Conservation (phyloP, 768 basidiomycete genomes). For the Mycena venus region DNA sequence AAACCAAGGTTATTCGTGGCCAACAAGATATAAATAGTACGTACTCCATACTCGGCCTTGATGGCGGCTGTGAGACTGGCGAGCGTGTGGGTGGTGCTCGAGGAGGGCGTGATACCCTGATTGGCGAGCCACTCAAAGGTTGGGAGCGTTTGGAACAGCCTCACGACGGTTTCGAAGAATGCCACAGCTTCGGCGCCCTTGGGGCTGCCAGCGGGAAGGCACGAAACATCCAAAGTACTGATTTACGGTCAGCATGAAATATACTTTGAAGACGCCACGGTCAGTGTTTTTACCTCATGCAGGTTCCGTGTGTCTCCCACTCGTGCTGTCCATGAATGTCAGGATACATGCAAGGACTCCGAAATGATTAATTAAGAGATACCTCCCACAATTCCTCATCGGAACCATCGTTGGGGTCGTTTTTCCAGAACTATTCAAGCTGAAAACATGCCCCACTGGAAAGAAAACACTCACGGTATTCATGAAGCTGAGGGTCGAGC, state of each 20-base stretch:
- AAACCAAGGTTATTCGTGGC: background rate
- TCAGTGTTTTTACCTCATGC: background rate
- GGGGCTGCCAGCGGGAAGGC: conserved; percentile 50
- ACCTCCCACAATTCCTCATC: conserved; percentile 66
- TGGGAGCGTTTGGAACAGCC: conserved; percentile 63
- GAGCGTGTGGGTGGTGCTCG: conserved; percentile 58
- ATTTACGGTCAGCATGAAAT: background rate
- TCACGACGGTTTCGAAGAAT: conserved; percentile 54
- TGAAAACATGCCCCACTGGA: background rate
- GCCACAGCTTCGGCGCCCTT: conserved; percentile 53
- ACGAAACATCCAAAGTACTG: conserved; percentile 52
- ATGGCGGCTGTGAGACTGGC: conserved; percentile 56
- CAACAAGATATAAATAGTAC: background rate
- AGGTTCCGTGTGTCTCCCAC: conserved; percentile 63
- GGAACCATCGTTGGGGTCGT: conserved; percentile 47
- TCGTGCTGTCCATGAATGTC: conserved; percentile 53
- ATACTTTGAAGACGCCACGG: background rate
- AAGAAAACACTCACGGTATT: conserved; percentile 1
- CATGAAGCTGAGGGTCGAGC: conserved; percentile 59
- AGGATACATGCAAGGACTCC: background rate
- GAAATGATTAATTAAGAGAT: conserved; percentile 41
- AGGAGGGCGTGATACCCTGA: conserved; percentile 67
- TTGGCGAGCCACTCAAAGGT: conserved; percentile 67
- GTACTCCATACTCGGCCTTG: conserved; percentile 55
- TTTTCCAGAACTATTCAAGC: conserved; percentile 55